Base-by-base conservation (phyloP, 257 asterid genomes). In the Eucommia ulmoides region DNA sequence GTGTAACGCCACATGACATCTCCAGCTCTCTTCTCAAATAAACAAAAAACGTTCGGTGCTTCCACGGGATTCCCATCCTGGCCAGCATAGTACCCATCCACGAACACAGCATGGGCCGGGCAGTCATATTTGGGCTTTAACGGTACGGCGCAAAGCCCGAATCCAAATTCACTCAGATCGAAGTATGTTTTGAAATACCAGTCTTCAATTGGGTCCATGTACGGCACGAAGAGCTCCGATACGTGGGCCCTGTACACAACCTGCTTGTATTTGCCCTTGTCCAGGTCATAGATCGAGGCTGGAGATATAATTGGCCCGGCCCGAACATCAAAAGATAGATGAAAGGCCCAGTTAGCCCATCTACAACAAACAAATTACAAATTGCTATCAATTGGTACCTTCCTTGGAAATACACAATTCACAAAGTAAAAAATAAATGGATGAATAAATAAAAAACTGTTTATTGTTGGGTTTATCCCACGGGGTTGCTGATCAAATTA, bases 221-320 rank as follows among this genome's bases (percentile, higher is more conserved):
- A 42, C 19, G 48, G 48, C 8, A 42, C 48, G 48, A 42, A 42
- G 20, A 42, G 48, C 48, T 42, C 48, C 10, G 48, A 42, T 16
- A 42, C 9, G 10, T 42, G 9, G n/a, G 9, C 48, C 19, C 48
- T 42, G 19, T 42, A 42, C 15, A 42, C 9, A 2, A 42, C 48
- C 20, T 16, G 9, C 8, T 21, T 10, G 15, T 16, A 42, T 9
- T 42, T 42, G 0, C 19, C n/a, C 48, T 42, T 42, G 9, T 42
- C 3, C 4, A 42, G 19, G 15, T 42, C 48, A 10, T 42, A 42
- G 1, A 42, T 42, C 3, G 48, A 42, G 3, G 48, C 48, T 12
- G 12, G 38, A 29, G 38, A 29, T 29, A 29, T 29, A 5, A 29
- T 29, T 12, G 38, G 38, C 6, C 48, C 48, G 6, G 48, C 48